Percentiles rank a stretch among this genome's conserved stretches.
These are phyloP conservation scores for Skeletonema marinoi DNA, from an alignment of 108 stramenopile genomes.

Conservation along the genomic window DNA sequence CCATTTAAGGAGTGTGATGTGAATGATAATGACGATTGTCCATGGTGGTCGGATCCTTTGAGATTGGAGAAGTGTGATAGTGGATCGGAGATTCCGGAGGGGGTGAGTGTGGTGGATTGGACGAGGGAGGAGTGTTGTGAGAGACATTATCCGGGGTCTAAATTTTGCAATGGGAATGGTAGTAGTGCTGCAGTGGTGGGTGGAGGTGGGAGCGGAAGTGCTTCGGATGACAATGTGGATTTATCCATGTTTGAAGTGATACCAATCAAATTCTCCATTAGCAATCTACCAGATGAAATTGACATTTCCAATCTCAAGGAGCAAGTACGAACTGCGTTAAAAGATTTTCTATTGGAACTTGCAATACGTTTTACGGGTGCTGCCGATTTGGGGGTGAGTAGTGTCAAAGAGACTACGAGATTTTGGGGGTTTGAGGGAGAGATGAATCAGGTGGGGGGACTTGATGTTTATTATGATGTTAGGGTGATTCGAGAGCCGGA, in stretches of 20 bases:
- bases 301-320: conserved; percentile 14
- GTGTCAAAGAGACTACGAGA: conserved; percentile 13
- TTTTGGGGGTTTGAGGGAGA: neutral
- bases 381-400: conserved; percentile 21
- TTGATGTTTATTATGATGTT: conserved; percentile 29
- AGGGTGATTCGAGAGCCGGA: conserved; percentile 11
- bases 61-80: neutral
- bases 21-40: neutral
- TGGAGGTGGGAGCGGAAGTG: too few relatives aligned
- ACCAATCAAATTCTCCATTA: conserved; percentile 12
- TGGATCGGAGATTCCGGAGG: neutral
- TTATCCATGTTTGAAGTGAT: conserved; percentile 8
- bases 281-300: conserved; percentile 26
- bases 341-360: neutral
- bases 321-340: conserved; percentile 15
- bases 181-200: neutral
- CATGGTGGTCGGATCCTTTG: neutral
- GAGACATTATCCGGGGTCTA: neutral
- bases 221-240: too few relatives aligned
- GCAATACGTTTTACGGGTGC: neutral
- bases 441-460: neutral
- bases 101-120: neutral
- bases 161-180: neutral
- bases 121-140: neutral
- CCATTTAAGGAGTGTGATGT: neutral